phyloP scores from a whole-genome alignment of 2,329 filamentous ascomycete genomes.

The Phyllosticta ampelicida region DNA sequence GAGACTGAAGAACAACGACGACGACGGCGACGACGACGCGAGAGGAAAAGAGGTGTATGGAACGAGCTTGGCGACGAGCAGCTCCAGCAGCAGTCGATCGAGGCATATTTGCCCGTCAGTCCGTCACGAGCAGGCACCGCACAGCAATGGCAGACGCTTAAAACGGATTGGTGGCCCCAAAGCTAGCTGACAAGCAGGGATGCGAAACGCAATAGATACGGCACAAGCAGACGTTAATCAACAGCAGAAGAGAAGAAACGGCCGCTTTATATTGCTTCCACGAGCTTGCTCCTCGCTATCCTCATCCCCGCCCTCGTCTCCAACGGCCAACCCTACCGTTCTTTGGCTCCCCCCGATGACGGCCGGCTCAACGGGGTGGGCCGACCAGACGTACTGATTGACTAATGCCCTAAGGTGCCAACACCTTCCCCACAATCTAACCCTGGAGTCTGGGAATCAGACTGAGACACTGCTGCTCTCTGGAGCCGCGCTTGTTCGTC shows the following conservation, averaged over 20 bases:
- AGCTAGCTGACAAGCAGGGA: slow-evolving; percentile 7
- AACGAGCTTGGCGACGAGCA: slow-evolving; percentile 1
- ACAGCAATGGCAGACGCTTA: slow-evolving; percentile 5
- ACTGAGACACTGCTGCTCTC: neutral
- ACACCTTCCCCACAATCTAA: neutral
- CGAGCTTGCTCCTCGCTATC: neutral
- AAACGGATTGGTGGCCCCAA: slow-evolving; percentile 9
- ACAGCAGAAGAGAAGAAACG: neutral
- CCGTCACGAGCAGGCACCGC: slow-evolving; percentile 4
- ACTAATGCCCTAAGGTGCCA: neutral
- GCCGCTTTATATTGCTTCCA: neutral
- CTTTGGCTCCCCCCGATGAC: neutral
- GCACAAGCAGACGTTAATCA: neutral
- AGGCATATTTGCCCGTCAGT: slow-evolving; percentile 3
- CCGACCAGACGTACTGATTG: neutral
- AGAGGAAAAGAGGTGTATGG: neutral
- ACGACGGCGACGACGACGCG: neutral
- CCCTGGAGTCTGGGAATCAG: neutral
- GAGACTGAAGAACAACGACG: no score
- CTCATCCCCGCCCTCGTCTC: neutral
- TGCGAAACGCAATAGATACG: slow-evolving; percentile 6
- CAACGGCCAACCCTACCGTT: neutral
- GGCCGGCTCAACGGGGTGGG: neutral
- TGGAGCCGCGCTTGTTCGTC: no score
- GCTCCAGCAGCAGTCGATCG: slow-evolving; percentile 1